Percentiles rank a stretch among this genome's conserved stretches.
Evolutionary conservation across 2,329 filamentous ascomycete genomes (phyloP).

Genomic region (Cladophialophora immunda): DNA sequence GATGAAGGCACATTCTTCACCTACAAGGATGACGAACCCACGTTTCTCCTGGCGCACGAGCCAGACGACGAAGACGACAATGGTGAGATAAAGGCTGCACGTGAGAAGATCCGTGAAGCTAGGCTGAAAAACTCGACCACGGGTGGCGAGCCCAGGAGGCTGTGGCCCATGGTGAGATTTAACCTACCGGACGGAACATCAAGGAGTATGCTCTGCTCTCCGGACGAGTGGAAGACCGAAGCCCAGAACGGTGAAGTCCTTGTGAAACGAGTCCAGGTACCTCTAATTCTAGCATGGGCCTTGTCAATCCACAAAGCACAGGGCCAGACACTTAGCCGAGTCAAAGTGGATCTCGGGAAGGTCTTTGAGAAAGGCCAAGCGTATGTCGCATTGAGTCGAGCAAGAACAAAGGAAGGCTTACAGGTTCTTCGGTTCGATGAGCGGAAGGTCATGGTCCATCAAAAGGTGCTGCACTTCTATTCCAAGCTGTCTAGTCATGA

Average conservation of each 20-base stretch:
- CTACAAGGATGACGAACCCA: slow-evolving; percentile 66
- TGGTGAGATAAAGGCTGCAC: slow-evolving; percentile 51
- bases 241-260: slow-evolving; percentile 94
- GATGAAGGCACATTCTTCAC: slow-evolving; percentile 68
- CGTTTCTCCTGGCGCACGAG: slow-evolving; percentile 54
- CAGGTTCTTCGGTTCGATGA: slow-evolving; percentile 91
- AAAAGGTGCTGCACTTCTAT: slow-evolving; percentile 86
- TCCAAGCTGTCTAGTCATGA: slow-evolving; percentile 79
- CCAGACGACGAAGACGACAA: slow-evolving; percentile 57
- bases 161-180: slow-evolving; percentile 88
- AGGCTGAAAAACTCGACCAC: slow-evolving; percentile 58
- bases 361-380: slow-evolving; percentile 98
- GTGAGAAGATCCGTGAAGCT: slow-evolving; percentile 64
- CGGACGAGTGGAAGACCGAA: slow-evolving; percentile 95
- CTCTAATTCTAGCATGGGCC: slow-evolving; percentile 95
- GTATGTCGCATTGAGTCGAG: slow-evolving; percentile 94
- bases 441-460: slow-evolving; percentile 91
- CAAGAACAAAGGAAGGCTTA: slow-evolving; percentile 84
- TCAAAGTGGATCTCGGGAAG: slow-evolving; percentile 90
- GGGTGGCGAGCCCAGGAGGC: slow-evolving; percentile 59
- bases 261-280: slow-evolving; percentile 81
- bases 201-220: slow-evolving; percentile 80
- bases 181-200: slow-evolving; percentile 78
- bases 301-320: slow-evolving; percentile 98
- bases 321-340: slow-evolving; percentile 89